Evolutionary conservation across 2,329 filamentous ascomycete species (phyloP).

Genomic region (Neofusicoccum parvum): DNA sequence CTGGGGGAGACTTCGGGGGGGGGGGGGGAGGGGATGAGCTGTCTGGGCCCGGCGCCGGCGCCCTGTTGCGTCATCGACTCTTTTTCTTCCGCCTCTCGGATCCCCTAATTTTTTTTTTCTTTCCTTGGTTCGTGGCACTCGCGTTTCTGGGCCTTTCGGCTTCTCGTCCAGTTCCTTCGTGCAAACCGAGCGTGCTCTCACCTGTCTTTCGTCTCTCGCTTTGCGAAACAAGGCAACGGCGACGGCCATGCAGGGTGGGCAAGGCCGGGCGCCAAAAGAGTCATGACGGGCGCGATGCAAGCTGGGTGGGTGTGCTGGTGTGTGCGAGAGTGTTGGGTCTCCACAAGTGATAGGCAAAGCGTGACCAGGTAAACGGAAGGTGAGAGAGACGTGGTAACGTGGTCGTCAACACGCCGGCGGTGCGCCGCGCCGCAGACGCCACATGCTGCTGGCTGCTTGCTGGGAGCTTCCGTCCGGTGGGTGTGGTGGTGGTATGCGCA

Average conservation of each 20-base stretch:
- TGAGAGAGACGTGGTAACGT: background rate
- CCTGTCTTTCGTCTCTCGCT: background rate
- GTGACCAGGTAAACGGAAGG: conserved; percentile 15
- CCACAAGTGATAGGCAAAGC: conserved; percentile 18
- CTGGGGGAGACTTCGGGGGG: background rate
- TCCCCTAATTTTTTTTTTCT: background rate
- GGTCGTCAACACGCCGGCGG: background rate
- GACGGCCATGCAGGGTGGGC: background rate
- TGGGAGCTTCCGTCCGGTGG: background rate
- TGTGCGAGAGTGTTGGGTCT: background rate
- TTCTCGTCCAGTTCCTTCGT: no score
- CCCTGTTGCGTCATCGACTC: conserved; percentile 7
- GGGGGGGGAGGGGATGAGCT: background rate
- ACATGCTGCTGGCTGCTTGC: background rate
- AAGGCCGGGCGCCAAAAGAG: background rate
- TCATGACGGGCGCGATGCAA: background rate
- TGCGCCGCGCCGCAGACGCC: background rate
- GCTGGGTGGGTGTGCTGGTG: background rate
- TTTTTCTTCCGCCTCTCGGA: background rate
- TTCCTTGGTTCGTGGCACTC: background rate
- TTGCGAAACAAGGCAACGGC: background rate
- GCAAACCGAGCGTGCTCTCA: no score
- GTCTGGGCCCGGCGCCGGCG: background rate
- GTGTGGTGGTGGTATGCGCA: background rate
- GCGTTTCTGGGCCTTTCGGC: no score